phyloP scores from a whole-genome alignment of 176 grass and related monocot genomes.

The Musa acuminata region DNA sequence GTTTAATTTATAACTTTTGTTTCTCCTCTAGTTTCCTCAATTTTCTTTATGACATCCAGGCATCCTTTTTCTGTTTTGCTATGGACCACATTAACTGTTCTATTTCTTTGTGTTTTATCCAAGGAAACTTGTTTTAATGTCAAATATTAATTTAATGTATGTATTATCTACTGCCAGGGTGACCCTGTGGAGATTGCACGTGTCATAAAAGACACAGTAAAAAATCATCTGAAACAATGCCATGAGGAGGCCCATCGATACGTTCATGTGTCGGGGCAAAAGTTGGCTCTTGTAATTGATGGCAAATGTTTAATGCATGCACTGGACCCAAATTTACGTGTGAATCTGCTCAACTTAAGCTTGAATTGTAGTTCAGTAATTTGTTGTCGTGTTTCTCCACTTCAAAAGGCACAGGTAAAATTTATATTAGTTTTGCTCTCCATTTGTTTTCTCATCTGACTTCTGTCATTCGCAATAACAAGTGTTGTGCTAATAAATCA shows the following conservation, averaged over 20 bases:
- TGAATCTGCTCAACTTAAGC: conserved; percentile 87
- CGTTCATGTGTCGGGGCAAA: conserved; percentile 42
- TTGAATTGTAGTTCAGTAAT: conserved; percentile 91
- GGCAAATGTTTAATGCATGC: conserved; percentile 98
- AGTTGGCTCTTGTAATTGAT: conserved; percentile 92
- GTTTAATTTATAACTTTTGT: too few relatives aligned
- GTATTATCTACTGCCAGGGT: conserved; percentile 33
- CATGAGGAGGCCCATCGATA: conserved; percentile 58
- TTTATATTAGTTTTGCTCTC: not conserved
- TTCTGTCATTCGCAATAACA: too few relatives aligned
- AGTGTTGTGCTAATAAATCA: too few relatives aligned
- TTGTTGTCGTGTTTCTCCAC: conserved; percentile 96
- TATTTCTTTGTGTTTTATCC: too few relatives aligned
- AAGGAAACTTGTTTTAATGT: too few relatives aligned
- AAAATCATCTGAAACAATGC: conserved; percentile 59
- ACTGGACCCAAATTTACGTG: conserved; percentile 88
- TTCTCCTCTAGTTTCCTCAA: too few relatives aligned
- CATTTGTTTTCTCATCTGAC: too few relatives aligned
- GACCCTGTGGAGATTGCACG: conserved; percentile 89
- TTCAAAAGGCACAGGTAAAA: conserved; percentile 98
- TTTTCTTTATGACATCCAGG: too few relatives aligned
- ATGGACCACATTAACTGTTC: too few relatives aligned
- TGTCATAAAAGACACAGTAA: conserved; percentile 78
- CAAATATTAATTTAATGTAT: not conserved
- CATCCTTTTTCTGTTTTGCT: too few relatives aligned